Conservation (phyloP, 2,329 filamentous ascomycete species). For the Cytospora piceae region DNA sequence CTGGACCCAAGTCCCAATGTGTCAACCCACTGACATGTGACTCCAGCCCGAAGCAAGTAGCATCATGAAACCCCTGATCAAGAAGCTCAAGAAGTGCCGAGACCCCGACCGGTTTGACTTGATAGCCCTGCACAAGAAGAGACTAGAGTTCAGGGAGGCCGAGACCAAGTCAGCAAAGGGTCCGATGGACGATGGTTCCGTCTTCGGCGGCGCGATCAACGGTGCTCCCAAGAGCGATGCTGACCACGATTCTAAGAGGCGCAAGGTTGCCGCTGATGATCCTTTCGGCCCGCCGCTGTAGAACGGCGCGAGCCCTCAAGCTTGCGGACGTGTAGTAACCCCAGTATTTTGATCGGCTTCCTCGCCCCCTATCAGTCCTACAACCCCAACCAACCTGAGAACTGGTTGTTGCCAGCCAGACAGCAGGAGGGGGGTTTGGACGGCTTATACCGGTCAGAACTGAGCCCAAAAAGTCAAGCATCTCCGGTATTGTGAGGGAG, state of each 20-base stretch:
- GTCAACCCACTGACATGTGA: constrained; percentile 38
- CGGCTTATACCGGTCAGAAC: background rate
- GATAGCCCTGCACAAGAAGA: constrained; percentile 67
- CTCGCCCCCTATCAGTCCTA: background rate
- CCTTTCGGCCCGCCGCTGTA: constrained; percentile 52
- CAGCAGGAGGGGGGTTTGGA: background rate
- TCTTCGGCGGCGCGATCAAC: constrained; percentile 48
- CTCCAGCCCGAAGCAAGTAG: constrained; percentile 50
- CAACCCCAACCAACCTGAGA: too few relatives aligned
- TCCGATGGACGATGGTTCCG: constrained; percentile 44
- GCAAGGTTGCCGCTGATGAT: constrained; percentile 50
- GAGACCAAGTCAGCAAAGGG: constrained; percentile 40
- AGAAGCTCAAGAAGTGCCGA: constrained; percentile 72
- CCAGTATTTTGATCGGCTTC: background rate
- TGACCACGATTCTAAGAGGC: constrained; percentile 49
- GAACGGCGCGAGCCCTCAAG: background rate
- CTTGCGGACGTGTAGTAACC: background rate
- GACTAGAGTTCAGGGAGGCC: constrained; percentile 55
- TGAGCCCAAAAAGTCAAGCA: background rate
- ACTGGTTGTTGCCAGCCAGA: background rate
- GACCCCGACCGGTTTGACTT: constrained; percentile 76
- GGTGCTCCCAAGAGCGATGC: constrained; percentile 32
- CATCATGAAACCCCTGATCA: constrained; percentile 61
- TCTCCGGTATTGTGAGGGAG: background rate
- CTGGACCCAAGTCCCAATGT: constrained; percentile 15